These are phyloP conservation scores for Kalanchoe fedtschenkoi DNA, from an alignment of 164 flowering plant species.

Conservation along the genomic window DNA sequence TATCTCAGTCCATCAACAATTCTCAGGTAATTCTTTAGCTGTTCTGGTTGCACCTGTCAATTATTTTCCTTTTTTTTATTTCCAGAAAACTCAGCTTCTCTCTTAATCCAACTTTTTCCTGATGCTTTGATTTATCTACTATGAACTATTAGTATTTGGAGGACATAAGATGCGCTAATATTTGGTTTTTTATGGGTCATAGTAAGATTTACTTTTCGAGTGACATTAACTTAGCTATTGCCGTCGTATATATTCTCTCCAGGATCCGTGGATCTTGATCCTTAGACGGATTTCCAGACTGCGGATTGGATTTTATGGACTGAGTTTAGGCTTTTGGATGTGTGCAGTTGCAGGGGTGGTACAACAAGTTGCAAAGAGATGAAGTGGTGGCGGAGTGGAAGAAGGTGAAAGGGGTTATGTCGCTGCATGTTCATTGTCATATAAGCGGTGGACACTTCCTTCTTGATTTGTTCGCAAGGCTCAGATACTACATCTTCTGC, in stretches of 20 bases:
- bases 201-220: no score
- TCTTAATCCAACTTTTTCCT: background rate
- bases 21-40: conserved; percentile 53
- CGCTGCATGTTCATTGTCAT: conserved; percentile 92
- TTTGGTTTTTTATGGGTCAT: no score
- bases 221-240: no score
- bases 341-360: conserved; percentile 81
- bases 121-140: no score
- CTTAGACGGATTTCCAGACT: background rate
- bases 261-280: no score
- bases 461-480: conserved; percentile 48
- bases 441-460: conserved; percentile 90
- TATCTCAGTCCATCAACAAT: conserved; percentile 77
- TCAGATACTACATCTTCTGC: conserved; percentile 82
- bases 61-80: background rate
- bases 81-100: background rate
- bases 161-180: no score
- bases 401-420: conserved; percentile 81
- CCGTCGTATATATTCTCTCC: no score
- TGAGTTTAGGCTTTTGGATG: conserved; percentile 5
- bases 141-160: no score
- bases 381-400: conserved; percentile 97
- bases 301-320: background rate
- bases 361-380: conserved; percentile 70
- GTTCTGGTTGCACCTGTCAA: background rate